phyloP scores from a whole-genome alignment of 164 flowering plant species.

The Chimonanthus praecox region DNA sequence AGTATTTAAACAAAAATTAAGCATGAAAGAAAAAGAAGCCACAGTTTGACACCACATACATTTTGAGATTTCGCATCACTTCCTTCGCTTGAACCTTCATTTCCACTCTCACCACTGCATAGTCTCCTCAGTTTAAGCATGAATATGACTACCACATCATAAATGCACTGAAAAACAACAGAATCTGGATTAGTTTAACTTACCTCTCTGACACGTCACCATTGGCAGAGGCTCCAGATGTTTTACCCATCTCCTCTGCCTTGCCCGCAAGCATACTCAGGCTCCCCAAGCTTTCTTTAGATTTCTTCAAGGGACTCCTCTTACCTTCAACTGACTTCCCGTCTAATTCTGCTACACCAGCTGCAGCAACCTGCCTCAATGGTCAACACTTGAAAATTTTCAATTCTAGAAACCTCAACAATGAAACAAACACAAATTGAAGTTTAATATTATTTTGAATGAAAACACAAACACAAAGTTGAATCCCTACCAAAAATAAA shows the following conservation, averaged over 20 bases:
- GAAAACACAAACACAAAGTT: no score
- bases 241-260: constrained; percentile 31
- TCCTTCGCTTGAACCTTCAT: constrained; percentile 32
- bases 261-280: constrained; percentile 45
- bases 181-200: neutral
- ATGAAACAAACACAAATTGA: neutral
- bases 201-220: constrained; percentile 26
- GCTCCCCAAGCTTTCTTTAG: constrained; percentile 53
- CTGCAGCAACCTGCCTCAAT: constrained; percentile 15
- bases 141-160: constrained; percentile 1
- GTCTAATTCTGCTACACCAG: constrained; percentile 19
- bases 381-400: neutral
- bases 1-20: neutral
- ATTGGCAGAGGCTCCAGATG: constrained; percentile 31
- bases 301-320: constrained; percentile 22
- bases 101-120: constrained; percentile 30
- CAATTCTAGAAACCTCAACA: neutral
- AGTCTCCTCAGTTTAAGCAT: constrained; percentile 1
- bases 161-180: neutral
- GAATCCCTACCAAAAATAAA: no score
- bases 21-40: neutral
- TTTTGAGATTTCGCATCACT: constrained; percentile 30
- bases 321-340: constrained; percentile 25
- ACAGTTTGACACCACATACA: constrained; percentile 14
- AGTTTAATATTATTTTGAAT: neutral